phyloP scores from a whole-genome alignment of 129 eudicot genomes.

The Flaveria trinervia region DNA sequence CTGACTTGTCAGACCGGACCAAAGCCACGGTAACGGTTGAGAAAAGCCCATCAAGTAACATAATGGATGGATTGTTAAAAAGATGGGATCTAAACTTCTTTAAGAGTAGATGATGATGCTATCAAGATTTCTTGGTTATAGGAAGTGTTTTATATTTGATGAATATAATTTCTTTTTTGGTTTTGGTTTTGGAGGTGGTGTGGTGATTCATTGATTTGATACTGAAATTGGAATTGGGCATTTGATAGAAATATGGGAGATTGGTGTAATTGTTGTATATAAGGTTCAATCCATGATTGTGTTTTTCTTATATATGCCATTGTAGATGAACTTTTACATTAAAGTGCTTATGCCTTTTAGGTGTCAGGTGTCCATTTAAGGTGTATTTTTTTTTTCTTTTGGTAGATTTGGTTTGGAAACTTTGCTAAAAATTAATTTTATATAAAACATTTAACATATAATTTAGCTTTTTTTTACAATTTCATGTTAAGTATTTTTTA shows the following conservation, averaged over 20 bases:
- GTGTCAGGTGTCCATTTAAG: background rate
- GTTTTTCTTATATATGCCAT: background rate
- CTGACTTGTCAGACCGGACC: conserved; percentile 57
- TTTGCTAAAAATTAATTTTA: no score
- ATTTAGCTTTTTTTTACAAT: no score
- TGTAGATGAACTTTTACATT: conserved; percentile 13
- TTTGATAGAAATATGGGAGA: conserved; percentile 31
- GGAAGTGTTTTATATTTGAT: conserved; percentile 28
- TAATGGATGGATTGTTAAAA: conserved; percentile 79
- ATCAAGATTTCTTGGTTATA: conserved; percentile 7
- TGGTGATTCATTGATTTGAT: conserved; percentile 36
- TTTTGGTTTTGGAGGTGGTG: conserved; percentile 33
- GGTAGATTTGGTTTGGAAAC: no score
- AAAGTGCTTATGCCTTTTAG: background rate
- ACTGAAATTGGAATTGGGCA: conserved; percentile 31
- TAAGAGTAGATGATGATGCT: conserved; percentile 50
- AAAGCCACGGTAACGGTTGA: conserved; percentile 76
- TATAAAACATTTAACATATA: background rate
- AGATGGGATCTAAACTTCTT: conserved; percentile 95
- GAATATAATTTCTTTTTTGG: conserved; percentile 9
- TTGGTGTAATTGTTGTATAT: conserved; percentile 29
- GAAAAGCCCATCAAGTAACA: conserved; percentile 59
- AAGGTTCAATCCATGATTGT: conserved; percentile 28
- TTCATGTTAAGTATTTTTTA: no score
- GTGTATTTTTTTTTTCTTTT: no score